Base-by-base conservation (phyloP, 2,329 filamentous ascomycete genomes). In the Knoxdaviesia capensis region DNA sequence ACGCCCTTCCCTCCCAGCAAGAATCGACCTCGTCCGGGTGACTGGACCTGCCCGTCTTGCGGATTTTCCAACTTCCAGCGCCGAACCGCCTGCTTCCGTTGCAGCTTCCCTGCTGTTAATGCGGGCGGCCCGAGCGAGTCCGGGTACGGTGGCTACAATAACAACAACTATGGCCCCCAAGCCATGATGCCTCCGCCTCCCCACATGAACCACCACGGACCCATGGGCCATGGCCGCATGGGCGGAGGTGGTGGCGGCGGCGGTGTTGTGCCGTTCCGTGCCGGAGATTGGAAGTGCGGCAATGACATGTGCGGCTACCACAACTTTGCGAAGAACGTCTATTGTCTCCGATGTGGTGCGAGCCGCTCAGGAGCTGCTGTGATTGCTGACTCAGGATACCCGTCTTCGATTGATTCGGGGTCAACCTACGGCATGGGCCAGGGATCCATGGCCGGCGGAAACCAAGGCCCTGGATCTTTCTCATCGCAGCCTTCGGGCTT, bases 11-110 rank as follows among this genome's bases (percentile, higher is more conserved):
- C 90, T 41, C 90, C 90, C 1, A 94, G 87, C 64, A 98, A 98
- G 72, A 98, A 98, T 63, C 79, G 90, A 37, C 90, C 90, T 47
- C 81, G 90, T 44, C 90, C 90, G 35, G 90, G 90, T 58, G 90
- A 98, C 62, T 98, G 90, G 90, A 96, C 88, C 46, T 98, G 90
- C 67, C 90, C 90, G 38, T 94, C 87, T 41, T 98, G 90, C 56
- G 90, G 90, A 46, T 98, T 98, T 66, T 94, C 86, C 54, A 98
- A 98, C 70, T 98, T 98, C 68, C 90, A 98, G 64, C 84, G 90
- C 53, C 84, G 90, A 52, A 96, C 90, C 11, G 90, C 88, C 41
- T 98, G 90, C 63, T 98, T 98, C 80, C 82, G 90, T 52, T 98
- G 90, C 68, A 94, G 87, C 1, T 98, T 92, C 75, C 88, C 90